A percentile compares a stretch with the other conserved stretches of the same genome.
phyloP scores from a whole-genome alignment of 768 basidiomycete species.

The Amanita rubescens region DNA sequence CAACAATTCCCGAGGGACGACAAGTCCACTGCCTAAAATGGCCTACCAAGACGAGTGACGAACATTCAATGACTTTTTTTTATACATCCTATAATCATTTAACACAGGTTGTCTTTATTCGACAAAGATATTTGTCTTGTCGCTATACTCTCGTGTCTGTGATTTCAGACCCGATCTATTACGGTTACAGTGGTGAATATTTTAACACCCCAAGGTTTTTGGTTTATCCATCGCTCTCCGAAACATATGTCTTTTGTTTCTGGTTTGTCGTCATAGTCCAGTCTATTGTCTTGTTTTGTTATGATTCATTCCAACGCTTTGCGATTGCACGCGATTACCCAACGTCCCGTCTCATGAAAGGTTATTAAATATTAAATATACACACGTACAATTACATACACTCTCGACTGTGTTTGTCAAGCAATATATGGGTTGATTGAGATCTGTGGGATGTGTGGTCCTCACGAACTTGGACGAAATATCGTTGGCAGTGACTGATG shows the following conservation, averaged over 20 bases:
- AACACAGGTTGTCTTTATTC: slow-evolving; percentile 2
- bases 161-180: slow-evolving; percentile 8
- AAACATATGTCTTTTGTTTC: slow-evolving; percentile 1
- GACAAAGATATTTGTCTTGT: not conserved
- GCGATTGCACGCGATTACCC: slow-evolving; percentile 8
- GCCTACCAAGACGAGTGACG: not conserved
- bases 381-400: not conserved
- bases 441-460: too few species aligned
- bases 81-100: slow-evolving; percentile 5
- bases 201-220: not conserved
- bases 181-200: not conserved
- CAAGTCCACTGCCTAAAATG: not conserved
- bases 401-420: not conserved
- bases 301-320: slow-evolving; percentile 3
- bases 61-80: not conserved
- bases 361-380: slow-evolving; percentile 4
- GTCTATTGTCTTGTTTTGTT: slow-evolving; percentile 9
- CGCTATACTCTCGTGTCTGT: slow-evolving; percentile 6
- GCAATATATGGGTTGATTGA: not conserved
- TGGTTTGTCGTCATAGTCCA: slow-evolving; percentile 6
- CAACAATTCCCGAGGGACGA: not conserved
- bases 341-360: not conserved
- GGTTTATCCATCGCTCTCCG: slow-evolving; percentile 2
- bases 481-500: too few species aligned
- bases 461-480: too few species aligned